Conservation (phyloP, 148 eudicot genomes). For the Rhododendron simsii region DNA sequence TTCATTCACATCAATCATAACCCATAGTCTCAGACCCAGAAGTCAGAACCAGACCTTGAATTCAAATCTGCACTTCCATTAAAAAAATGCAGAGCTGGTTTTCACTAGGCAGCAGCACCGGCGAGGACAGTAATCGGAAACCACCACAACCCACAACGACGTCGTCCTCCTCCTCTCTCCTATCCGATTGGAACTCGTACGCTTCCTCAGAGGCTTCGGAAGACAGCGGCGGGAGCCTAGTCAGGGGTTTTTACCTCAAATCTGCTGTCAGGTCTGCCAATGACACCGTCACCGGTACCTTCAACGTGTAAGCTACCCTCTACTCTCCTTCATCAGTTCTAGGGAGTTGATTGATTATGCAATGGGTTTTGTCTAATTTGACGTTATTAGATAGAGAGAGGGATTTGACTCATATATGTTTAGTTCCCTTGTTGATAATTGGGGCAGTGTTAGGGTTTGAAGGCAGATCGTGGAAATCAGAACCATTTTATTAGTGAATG, state of each 20-base stretch:
- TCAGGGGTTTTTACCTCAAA: slow-evolving; percentile 73
- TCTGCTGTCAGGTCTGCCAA: slow-evolving; percentile 94
- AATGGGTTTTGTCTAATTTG: background rate
- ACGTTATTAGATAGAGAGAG: background rate
- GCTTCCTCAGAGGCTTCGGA: background rate
- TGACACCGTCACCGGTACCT: slow-evolving; percentile 84
- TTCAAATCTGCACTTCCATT: background rate
- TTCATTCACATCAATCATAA: background rate
- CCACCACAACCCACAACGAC: background rate
- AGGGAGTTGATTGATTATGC: background rate
- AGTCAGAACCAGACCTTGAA: background rate
- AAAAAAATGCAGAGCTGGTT: background rate
- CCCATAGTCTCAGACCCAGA: background rate
- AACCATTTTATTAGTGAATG: background rate
- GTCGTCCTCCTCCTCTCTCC: slow-evolving; percentile 18
- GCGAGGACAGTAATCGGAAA: background rate
- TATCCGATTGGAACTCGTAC: background rate
- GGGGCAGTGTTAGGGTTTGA: background rate
- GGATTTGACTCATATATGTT: background rate
- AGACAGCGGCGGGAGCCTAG: background rate
- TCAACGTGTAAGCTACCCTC: slow-evolving; percentile 50
- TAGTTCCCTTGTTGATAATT: background rate
- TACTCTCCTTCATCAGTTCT: background rate
- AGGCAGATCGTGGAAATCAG: background rate
- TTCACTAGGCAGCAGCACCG: background rate